These are phyloP conservation scores for Coemansia sp. DNA, from an alignment of 192 early-diverging fungal species.

Conservation along the genomic window DNA sequence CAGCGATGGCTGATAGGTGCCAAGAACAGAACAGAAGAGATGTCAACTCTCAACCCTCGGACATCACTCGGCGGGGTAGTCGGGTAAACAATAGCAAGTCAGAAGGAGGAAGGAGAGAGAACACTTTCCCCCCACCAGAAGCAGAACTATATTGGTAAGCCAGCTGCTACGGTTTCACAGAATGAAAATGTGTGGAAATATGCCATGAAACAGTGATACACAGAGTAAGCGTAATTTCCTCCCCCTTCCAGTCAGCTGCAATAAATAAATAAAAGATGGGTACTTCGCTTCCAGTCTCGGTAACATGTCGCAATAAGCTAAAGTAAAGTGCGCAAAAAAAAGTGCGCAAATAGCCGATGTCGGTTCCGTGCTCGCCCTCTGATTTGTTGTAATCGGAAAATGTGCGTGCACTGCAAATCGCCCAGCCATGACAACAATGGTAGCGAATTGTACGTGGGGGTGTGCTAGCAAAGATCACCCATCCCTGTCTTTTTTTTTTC, in stretches of 20 bases:
- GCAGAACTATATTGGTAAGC: background rate
- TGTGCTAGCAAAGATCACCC: background rate
- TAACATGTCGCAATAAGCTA: background rate
- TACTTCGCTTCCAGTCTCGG: conserved; percentile 1
- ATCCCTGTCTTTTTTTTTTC: background rate
- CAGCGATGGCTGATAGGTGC: background rate
- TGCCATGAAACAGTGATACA: background rate
- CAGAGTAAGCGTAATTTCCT: no score
- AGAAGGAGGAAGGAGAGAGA: background rate
- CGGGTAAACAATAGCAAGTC: background rate
- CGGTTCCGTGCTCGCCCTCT: conserved; percentile 1
- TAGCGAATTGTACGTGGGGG: background rate
- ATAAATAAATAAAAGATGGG: background rate
- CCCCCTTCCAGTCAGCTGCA: background rate
- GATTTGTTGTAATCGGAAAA: conserved; percentile 9
- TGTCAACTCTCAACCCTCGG: background rate
- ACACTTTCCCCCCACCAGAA: background rate
- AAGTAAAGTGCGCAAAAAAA: background rate
- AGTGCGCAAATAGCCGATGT: background rate
- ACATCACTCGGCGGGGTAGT: background rate
- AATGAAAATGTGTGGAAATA: background rate
- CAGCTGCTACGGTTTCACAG: background rate
- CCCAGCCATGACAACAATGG: background rate
- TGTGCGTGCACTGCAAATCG: background rate
- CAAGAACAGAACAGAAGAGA: background rate